Evolutionary conservation across 148 eudicot species (phyloP), one percentile per base, ranked within the genome.

Genomic region (Nyssa sinensis): DNA sequence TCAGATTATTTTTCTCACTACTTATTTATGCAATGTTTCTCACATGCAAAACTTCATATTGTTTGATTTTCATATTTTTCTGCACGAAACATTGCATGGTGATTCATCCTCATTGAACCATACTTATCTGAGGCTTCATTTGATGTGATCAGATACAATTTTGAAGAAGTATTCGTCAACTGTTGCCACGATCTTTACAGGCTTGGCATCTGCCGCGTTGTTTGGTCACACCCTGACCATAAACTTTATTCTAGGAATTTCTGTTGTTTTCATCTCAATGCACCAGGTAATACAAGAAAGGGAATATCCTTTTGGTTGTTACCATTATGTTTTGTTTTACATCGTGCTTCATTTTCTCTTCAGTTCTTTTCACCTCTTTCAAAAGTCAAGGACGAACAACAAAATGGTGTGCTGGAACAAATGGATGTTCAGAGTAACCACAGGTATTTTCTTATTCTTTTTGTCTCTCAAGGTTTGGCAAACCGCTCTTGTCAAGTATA

Each of bases 261-360:
- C 98, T 72, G 86, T 92, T 77, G 98, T 95, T 44, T 92, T 95
- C 86, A 95, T 95, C 85, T 95, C 98, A 66, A 95, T 95, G 98
- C 98, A 95, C 81, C 98, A 95, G 98, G 98, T 95, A 92, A 57
- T 32, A 29, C 30, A 27, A 66, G 61, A 27, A 67, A 51, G 32
- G 29, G 75, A 59, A 28, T 23, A 30, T 32, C 64, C 29, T 37
- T 71, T 31, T 35, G 24, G 9, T 53, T 7, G 14, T 12, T 69
- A 37, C 39, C 37, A 4, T 37, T 44, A 75, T 44, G 29, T 35
- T 78, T 75, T 77, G 53, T 5, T 78, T 86, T 53, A 83, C 67
- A 55, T 5, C 47, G 49, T 74, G 24, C 64, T 66, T 77, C 80
- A 7, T 67, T 75, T 69, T 73, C 58, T 64, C 16, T 39, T 25